Conservation (phyloP, 257 asterid species). For the Nicotiana benthamiana region DNA sequence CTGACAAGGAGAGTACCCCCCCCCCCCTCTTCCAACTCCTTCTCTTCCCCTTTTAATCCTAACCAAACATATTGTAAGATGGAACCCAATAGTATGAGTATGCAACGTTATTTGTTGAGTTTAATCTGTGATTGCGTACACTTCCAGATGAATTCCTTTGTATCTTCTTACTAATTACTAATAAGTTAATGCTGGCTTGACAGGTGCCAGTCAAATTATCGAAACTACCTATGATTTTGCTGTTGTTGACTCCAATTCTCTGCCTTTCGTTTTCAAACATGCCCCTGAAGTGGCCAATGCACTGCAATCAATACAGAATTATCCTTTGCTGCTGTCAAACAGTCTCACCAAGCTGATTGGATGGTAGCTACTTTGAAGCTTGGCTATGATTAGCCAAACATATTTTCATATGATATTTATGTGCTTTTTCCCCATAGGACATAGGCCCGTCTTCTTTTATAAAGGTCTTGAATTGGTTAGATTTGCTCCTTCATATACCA, state of each 20-base stretch:
- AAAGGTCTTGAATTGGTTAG: conserved; percentile 2
- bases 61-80: background rate
- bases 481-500: background rate
- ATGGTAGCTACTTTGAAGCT: conserved; percentile 44
- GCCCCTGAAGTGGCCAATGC: conserved; percentile 69
- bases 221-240: conserved; percentile 77
- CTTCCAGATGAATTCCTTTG: conserved; percentile 1
- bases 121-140: background rate
- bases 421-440: background rate
- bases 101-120: background rate
- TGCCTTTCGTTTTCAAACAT: conserved; percentile 76
- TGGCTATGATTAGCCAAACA: background rate
- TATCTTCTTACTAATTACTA: background rate
- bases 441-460: background rate
- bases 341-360: conserved; percentile 58
- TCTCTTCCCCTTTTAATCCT: background rate
- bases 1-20: background rate
- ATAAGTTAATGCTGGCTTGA: conserved; percentile 6
- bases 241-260: conserved; percentile 81
- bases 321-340: conserved; percentile 39
- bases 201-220: conserved; percentile 58
- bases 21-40: background rate
- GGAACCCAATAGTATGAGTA: background rate
- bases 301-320: conserved; percentile 45
- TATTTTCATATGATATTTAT: background rate